Evolutionary conservation across 768 basidiomycete species (phyloP).

Genomic region (Sarcodon aspratus): DNA sequence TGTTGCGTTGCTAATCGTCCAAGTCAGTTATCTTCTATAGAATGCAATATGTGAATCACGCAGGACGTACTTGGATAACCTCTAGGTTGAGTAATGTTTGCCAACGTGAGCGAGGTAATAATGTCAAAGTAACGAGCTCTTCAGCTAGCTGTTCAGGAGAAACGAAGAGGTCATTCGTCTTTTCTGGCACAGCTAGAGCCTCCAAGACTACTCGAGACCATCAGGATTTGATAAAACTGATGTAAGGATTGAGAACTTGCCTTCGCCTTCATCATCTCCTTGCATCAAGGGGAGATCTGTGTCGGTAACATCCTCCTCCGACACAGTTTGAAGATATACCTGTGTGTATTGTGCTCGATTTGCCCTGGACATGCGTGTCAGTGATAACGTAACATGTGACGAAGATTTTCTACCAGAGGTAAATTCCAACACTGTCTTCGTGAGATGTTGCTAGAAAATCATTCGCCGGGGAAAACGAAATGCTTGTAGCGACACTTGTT

Average conservation of each 20-base stretch:
- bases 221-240: too few relatives aligned
- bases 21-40: not conserved
- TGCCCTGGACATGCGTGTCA: slow-evolving; percentile 43
- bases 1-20: slow-evolving; percentile 71
- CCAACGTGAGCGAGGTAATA: slow-evolving; percentile 89
- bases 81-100: slow-evolving; percentile 95
- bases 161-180: slow-evolving; percentile 58
- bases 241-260: slow-evolving; percentile 26
- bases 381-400: not conserved
- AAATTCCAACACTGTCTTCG: slow-evolving; percentile 88
- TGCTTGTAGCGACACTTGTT: slow-evolving; percentile 75
- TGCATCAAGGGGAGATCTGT: slow-evolving; percentile 76
- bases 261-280: slow-evolving; percentile 69
- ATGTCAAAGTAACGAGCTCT: slow-evolving; percentile 86
- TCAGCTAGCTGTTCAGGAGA: slow-evolving; percentile 85
- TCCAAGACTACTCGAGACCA: not conserved
- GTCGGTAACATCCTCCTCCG: slow-evolving; percentile 62
- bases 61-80: slow-evolving; percentile 63
- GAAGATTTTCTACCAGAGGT: slow-evolving; percentile 56
- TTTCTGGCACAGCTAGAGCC: slow-evolving; percentile 20
- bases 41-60: too few relatives aligned
- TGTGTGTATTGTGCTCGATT: slow-evolving; percentile 92
- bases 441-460: slow-evolving; percentile 96
- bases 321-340: slow-evolving; percentile 69
- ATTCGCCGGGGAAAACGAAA: slow-evolving; percentile 89